Percentiles rank a stretch among this genome's conserved stretches.
phyloP scores from a whole-genome alignment of 129 eudicot species.

The Chrysanthemum lavandulifolium region DNA sequence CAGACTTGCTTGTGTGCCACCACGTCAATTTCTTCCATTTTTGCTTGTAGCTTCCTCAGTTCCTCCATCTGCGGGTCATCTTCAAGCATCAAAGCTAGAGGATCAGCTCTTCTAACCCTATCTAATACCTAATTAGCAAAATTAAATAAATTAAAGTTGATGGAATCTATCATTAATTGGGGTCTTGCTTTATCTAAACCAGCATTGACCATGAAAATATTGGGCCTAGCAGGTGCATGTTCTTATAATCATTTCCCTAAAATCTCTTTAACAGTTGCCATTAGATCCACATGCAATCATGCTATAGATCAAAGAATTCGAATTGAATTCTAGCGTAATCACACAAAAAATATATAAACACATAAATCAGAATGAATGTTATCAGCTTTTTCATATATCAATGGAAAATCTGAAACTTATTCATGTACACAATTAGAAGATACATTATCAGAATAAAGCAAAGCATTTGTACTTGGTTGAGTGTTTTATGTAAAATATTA shows the following conservation, averaged over 20 bases:
- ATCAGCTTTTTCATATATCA: too few relatives aligned
- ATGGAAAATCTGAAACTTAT: too few relatives aligned
- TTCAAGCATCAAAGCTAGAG: conserved; percentile 31
- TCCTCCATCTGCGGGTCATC: conserved; percentile 55
- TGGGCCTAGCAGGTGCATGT: background rate
- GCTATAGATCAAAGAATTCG: background rate
- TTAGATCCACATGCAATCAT: background rate
- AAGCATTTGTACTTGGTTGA: too few relatives aligned
- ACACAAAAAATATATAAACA: too few relatives aligned
- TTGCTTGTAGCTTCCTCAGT: conserved; percentile 50
- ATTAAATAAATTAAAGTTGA: background rate
- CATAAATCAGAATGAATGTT: too few relatives aligned
- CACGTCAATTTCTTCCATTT: conserved; percentile 50
- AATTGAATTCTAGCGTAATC: too few relatives aligned
- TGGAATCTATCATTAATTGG: background rate
- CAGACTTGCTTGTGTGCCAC: conserved; percentile 80
- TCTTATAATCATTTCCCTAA: background rate
- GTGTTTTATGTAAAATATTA: too few relatives aligned
- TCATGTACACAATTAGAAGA: too few relatives aligned
- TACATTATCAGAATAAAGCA: too few relatives aligned
- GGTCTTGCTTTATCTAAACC: too few relatives aligned
- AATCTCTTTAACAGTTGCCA: background rate
- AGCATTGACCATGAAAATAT: background rate
- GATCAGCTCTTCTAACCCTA: conserved; percentile 65
- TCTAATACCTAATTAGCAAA: conserved; percentile 60